Percentiles rank a stretch among this genome's conserved stretches.
phyloP scores from a whole-genome alignment of 768 basidiomycete genomes.

The Phanerochaete carnosa region DNA sequence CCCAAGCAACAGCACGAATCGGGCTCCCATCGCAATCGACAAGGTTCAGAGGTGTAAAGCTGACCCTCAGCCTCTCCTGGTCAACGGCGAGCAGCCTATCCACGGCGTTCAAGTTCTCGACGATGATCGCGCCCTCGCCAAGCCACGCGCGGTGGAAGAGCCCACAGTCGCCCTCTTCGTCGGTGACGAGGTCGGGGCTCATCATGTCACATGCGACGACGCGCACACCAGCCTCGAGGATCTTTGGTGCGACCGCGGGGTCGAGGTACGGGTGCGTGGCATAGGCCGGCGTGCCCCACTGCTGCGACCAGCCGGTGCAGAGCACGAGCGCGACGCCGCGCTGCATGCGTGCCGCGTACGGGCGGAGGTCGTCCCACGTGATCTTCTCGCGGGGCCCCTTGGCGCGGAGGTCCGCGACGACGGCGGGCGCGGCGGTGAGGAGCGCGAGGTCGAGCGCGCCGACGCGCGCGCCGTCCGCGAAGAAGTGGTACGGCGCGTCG shows the following conservation, averaged over 20 bases:
- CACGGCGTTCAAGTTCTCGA: constrained; percentile 65
- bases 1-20: constrained; percentile 65
- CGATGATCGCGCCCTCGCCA: constrained; percentile 60
- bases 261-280: constrained; percentile 64
- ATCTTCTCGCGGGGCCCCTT: constrained; percentile 45
- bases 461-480: constrained; percentile 51
- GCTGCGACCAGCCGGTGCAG: constrained; percentile 64
- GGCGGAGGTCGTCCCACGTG: constrained; percentile 49
- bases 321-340: constrained; percentile 49
- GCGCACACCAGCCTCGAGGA: constrained; percentile 49
- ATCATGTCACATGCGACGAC: constrained; percentile 63
- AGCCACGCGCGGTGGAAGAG: constrained; percentile 56
- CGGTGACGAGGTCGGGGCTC: constrained; percentile 55
- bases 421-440: constrained; percentile 49
- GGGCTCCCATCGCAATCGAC: constrained; percentile 64
- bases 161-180: constrained; percentile 28
- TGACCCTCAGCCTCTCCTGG: constrained; percentile 32
- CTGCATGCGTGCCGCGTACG: constrained; percentile 34
- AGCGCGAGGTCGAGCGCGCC: constrained; percentile 53
- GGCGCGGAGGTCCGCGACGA: constrained; percentile 51
- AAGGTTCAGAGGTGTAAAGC: constrained; percentile 58
- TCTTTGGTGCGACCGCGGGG: constrained; percentile 44
- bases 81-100: constrained; percentile 31
- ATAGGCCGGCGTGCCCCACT: constrained; percentile 49
- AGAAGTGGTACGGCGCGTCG: constrained; percentile 76